Conservation (phyloP, 768 basidiomycete genomes). For the Leccinellum luteum region DNA sequence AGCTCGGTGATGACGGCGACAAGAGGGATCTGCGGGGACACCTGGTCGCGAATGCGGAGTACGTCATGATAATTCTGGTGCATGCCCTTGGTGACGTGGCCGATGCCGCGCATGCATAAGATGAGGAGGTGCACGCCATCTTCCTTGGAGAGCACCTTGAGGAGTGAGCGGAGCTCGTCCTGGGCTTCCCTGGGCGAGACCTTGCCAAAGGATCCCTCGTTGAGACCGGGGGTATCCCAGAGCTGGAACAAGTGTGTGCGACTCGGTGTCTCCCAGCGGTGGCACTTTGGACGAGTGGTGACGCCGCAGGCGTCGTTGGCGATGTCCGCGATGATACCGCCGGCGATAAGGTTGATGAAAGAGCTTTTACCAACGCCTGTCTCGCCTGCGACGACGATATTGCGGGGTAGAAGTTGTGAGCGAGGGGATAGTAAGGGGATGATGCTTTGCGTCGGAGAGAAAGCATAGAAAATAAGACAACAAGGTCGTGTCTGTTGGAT, state of each 20-base stretch:
- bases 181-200: constrained; percentile 23
- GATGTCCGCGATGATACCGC: constrained; percentile 9
- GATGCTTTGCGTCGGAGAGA: not conserved
- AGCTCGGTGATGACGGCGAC: constrained; percentile 27
- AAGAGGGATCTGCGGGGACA: constrained; percentile 18
- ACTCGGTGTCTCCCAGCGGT: constrained; percentile 21
- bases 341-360: constrained; percentile 24
- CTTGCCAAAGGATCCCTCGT: constrained; percentile 22
- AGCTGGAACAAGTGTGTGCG: constrained; percentile 17
- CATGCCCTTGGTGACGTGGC: constrained; percentile 22
- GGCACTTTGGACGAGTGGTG: constrained; percentile 9
- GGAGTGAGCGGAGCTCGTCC: constrained; percentile 17
- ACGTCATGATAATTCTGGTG: constrained; percentile 17
- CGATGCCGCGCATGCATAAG: constrained; percentile 24
- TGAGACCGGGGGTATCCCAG: constrained; percentile 26
- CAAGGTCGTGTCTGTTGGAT: not conserved
- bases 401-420: constrained; percentile 13
- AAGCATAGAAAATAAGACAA: too few species aligned
- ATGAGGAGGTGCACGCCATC: constrained; percentile 25
- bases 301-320: constrained; percentile 25
- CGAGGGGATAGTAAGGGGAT: not conserved
- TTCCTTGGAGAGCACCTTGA: constrained; percentile 19
- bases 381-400: constrained; percentile 23
- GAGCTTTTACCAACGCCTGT: constrained; percentile 28
- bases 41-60: constrained; percentile 20